A percentile compares a stretch with the other conserved stretches of the same genome.
Evolutionary conservation across 768 basidiomycete genomes (phyloP).

Genomic region (Fomitopsis pulvina): DNA sequence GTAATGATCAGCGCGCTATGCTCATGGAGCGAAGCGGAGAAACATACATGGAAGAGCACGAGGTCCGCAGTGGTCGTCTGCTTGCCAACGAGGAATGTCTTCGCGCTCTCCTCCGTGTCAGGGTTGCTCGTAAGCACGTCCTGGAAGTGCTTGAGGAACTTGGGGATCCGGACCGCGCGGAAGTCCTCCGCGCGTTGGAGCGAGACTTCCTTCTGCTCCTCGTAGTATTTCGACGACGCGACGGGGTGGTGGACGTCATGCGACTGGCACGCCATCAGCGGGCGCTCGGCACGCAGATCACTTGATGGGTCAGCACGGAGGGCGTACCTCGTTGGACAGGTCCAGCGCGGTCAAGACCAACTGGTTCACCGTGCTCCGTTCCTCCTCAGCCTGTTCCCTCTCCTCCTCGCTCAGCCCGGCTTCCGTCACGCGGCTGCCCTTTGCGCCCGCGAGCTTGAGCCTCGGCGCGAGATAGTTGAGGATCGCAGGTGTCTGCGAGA

Average conservation of each 20-base stretch:
- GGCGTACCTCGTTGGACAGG: slow-evolving; percentile 26
- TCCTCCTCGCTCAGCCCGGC: slow-evolving; percentile 18
- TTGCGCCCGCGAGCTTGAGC: slow-evolving; percentile 26
- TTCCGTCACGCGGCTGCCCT: slow-evolving; percentile 9
- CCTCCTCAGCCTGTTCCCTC: slow-evolving; percentile 25
- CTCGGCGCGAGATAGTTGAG: slow-evolving; percentile 29
- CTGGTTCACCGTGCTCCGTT: slow-evolving; percentile 28
- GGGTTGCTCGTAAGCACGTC: slow-evolving; percentile 23
- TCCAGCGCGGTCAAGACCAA: slow-evolving; percentile 32
- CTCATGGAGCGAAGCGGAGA: background rate
- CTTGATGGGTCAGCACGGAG: background rate
- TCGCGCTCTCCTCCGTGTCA: slow-evolving; percentile 13
- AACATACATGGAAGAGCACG: slow-evolving; percentile 32
- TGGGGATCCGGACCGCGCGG: slow-evolving; percentile 31
- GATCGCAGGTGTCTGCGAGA: slow-evolving; percentile 33
- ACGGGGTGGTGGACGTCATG: slow-evolving; percentile 33
- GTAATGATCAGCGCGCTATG: slow-evolving; percentile 7
- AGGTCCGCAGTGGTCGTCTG: slow-evolving; percentile 36
- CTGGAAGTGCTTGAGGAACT: slow-evolving; percentile 34
- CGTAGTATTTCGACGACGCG: slow-evolving; percentile 27
- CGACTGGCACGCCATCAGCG: slow-evolving; percentile 5
- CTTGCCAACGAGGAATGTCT: slow-evolving; percentile 24
- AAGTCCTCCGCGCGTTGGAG: slow-evolving; percentile 27
- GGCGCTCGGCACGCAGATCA: background rate
- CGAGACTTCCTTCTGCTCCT: slow-evolving; percentile 36